Percentiles rank a stretch among this genome's conserved stretches.
Evolutionary conservation across 1,284 basidiomycete genomes (phyloP).

Genomic region (Veloboletus limbatus): DNA sequence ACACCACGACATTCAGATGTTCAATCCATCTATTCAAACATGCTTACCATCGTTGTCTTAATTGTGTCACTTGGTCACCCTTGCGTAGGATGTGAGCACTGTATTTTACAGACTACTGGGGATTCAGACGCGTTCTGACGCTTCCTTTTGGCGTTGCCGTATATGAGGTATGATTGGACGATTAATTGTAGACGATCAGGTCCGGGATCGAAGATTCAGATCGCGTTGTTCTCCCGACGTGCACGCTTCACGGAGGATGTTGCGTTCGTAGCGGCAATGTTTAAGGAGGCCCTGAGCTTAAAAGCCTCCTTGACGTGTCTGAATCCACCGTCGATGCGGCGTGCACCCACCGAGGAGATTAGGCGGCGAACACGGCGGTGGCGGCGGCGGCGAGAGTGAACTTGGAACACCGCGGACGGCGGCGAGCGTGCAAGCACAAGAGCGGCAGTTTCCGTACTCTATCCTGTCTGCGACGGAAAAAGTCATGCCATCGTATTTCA

Average conservation of each 20-base stretch:
- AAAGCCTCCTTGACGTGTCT: slow-evolving; percentile 20
- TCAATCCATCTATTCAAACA: slow-evolving; percentile 2
- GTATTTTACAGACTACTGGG: too few relatives aligned
- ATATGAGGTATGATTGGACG: slow-evolving; percentile 8
- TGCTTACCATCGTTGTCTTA: too few relatives aligned
- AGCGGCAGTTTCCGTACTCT: slow-evolving; percentile 16
- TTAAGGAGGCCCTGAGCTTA: slow-evolving; percentile 7
- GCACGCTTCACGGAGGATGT: slow-evolving; percentile 26
- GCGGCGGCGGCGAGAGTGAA: slow-evolving; percentile 11
- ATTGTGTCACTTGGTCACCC: too few relatives aligned
- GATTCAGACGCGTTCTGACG: too few relatives aligned
- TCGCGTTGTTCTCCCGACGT: slow-evolving; percentile 15
- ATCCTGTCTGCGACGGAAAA: slow-evolving; percentile 4
- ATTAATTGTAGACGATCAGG: slow-evolving; percentile 31
- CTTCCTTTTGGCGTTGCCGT: slow-evolving; percentile 15
- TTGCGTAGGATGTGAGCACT: slow-evolving; percentile 2
- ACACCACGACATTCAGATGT: slow-evolving; percentile 13
- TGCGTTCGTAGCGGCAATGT: slow-evolving; percentile 14
- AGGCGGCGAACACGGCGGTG: neutral
- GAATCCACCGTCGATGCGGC: neutral
- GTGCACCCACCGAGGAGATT: slow-evolving; percentile 13
- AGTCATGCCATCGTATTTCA: slow-evolving; percentile 19
- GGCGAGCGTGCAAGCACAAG: too few relatives aligned
- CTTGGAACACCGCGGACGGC: too few relatives aligned
- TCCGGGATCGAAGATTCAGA: slow-evolving; percentile 33